Evolutionary conservation across 2,329 filamentous ascomycete species (phyloP).

Genomic region (Aspergillus intermedius): DNA sequence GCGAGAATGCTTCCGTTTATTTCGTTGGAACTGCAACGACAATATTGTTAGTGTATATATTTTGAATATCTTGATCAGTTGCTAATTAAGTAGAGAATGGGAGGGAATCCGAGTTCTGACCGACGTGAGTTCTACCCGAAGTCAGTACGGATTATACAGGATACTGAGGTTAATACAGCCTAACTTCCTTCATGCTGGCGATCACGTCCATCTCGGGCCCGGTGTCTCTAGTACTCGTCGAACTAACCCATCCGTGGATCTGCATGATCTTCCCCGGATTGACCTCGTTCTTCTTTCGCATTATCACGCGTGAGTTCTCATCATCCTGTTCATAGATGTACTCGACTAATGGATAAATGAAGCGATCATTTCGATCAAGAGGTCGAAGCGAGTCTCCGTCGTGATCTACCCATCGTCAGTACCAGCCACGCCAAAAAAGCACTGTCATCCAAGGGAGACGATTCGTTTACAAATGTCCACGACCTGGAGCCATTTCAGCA

Average conservation of each 20-base stretch:
- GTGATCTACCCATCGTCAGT: constrained; percentile 56
- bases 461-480: constrained; percentile 50
- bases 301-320: constrained; percentile 48
- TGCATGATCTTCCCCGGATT: constrained; percentile 54
- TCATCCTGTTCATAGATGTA: neutral
- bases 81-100: constrained; percentile 29
- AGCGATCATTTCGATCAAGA: constrained; percentile 50
- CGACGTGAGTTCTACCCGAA: constrained; percentile 20
- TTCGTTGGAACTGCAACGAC: constrained; percentile 38
- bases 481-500: constrained; percentile 53
- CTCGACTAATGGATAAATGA: neutral
- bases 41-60: constrained; percentile 21
- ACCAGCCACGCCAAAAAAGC: constrained; percentile 55
- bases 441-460: constrained; percentile 41
- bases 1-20: constrained; percentile 32
- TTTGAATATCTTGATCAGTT: neutral
- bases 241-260: constrained; percentile 55
- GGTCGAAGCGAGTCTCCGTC: constrained; percentile 46
- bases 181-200: constrained; percentile 60
- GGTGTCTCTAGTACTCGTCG: constrained; percentile 51
- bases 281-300: constrained; percentile 57
- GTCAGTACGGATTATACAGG: neutral
- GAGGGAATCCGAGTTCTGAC: constrained; percentile 36
- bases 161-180: constrained; percentile 31
- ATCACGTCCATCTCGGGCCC: constrained; percentile 61